Conservation (phyloP, 352 stramenopile genomes). For the Saprolegnia parasitica region DNA sequence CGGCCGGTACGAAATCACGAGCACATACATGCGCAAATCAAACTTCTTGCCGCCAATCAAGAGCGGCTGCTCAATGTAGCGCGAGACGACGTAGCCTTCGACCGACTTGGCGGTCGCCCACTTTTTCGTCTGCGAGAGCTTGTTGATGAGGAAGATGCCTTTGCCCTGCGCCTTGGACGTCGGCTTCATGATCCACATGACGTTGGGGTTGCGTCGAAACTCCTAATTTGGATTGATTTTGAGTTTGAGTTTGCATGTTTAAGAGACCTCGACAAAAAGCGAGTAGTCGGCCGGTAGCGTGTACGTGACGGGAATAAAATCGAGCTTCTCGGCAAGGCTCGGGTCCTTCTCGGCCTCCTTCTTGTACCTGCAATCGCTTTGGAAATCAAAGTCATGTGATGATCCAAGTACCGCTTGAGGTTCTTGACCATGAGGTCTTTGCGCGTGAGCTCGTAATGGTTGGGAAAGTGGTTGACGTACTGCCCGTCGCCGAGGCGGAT, state of each 20-base stretch:
- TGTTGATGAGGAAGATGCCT: conserved; percentile 93
- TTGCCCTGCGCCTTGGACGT: conserved; percentile 86
- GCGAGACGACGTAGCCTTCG: conserved; percentile 84
- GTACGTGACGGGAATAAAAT: conserved; percentile 90
- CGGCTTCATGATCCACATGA: conserved; percentile 95
- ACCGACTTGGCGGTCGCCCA: conserved; percentile 73
- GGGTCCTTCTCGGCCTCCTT: conserved; percentile 43
- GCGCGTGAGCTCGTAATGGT: conserved; percentile 89
- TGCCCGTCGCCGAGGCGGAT: conserved; percentile 56
- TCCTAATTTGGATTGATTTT: conserved; percentile 31
- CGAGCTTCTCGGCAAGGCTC: conserved; percentile 35
- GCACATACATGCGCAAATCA: conserved; percentile 89
- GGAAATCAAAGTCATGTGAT: not conserved
- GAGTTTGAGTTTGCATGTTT: conserved; percentile 1
- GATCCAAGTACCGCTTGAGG: conserved; percentile 70
- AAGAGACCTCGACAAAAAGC: conserved; percentile 82
- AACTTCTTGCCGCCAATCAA: conserved; percentile 93
- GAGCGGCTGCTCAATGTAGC: conserved; percentile 88
- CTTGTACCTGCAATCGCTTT: conserved; percentile 39
- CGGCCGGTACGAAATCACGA: conserved; percentile 86
- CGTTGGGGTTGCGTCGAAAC: conserved; percentile 76
- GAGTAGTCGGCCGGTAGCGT: conserved; percentile 90
- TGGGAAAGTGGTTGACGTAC: conserved; percentile 86
- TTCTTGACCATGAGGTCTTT: conserved; percentile 95
- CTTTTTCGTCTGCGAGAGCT: conserved; percentile 89